A percentile compares a stretch with the other conserved stretches of the same genome.
Conservation (phyloP, 2,329 filamentous ascomycete genomes). For the Immersiporthe knoxdaviesiana region DNA sequence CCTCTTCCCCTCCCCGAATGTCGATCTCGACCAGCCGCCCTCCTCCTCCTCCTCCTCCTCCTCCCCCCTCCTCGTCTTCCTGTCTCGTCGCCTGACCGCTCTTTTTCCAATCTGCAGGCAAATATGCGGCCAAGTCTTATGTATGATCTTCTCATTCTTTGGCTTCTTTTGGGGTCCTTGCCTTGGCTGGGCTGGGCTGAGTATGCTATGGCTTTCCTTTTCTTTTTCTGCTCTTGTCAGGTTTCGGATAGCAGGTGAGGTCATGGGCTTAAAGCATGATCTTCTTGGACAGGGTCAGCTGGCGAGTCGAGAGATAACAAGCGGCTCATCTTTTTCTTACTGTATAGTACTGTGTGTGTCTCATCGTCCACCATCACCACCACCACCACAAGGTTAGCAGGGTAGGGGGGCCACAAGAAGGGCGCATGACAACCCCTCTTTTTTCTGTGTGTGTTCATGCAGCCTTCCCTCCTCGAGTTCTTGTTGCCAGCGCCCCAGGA, state of each 20-base stretch:
- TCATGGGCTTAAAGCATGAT: neutral
- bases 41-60: neutral
- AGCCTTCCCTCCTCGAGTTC: neutral
- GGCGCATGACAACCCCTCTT: slow-evolving; percentile 1
- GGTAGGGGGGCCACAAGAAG: neutral
- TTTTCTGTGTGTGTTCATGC: slow-evolving; percentile 3
- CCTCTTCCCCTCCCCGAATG: too few relatives aligned
- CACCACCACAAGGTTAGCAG: too few relatives aligned
- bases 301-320: neutral
- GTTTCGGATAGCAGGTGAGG: neutral
- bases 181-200: neutral
- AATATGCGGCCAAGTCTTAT: neutral
- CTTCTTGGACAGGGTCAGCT: neutral
- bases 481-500: neutral
- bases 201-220: neutral
- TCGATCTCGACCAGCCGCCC: neutral
- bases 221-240: neutral
- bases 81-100: neutral
- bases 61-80: neutral
- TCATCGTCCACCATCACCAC: neutral
- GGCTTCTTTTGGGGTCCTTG: neutral
- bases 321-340: neutral
- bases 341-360: neutral
- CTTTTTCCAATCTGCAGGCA: neutral
- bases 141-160: neutral